Base-by-base conservation (phyloP, 441 rosid species). In the Gossypium gossypioides region DNA sequence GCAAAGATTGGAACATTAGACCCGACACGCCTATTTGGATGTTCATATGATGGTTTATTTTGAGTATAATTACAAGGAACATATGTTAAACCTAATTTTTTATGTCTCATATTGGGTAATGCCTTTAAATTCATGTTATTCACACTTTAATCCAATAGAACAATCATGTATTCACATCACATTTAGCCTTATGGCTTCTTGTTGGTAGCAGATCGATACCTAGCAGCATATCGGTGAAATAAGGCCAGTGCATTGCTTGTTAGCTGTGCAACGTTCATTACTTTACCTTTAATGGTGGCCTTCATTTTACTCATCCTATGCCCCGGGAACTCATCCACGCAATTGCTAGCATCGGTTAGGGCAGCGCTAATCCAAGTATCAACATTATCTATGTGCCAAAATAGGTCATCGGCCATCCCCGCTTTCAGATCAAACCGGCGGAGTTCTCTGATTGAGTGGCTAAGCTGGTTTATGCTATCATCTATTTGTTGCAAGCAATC, bases 291-390 rank as follows among this genome's bases (percentile, higher is more conserved):
- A 40, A 89, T 85, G 0, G 86, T 81, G 27, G 97, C 98, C 77
- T 81, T 89, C 44, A 86, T 63, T 72, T 88, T 93, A 70, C 86
- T 81, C 89, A 85, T 86, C 46, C 76, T 81, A 50, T 52, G 81
- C 19, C 81, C 91, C 0, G 87, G 88, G 44, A 89, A 84, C 57
- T 82, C 81, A 34, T 83, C 85, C 5, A 81, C 70, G 72, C 98
- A 93, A 48, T 74, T 73, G 71, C 66, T 81, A 2, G 94, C 86
- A 74, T 91, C 92, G 0, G 97, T 87, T n/a, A 85, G 68, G 25
- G 98, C 95, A 2, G 91, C 80, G 64, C 92, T 82, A 10, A 88
- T 77, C 97, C 97, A 93, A 6, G 91, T 78, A 74, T 91, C 84
- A 6, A 91, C 80, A 73, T 87, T 93, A 69, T 84, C 82, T 18